Evolutionary conservation across 2,329 filamentous ascomycete genomes (phyloP), one percentile per base, ranked within the genome.

Genomic region (Thermothelomyces thermophilus): DNA sequence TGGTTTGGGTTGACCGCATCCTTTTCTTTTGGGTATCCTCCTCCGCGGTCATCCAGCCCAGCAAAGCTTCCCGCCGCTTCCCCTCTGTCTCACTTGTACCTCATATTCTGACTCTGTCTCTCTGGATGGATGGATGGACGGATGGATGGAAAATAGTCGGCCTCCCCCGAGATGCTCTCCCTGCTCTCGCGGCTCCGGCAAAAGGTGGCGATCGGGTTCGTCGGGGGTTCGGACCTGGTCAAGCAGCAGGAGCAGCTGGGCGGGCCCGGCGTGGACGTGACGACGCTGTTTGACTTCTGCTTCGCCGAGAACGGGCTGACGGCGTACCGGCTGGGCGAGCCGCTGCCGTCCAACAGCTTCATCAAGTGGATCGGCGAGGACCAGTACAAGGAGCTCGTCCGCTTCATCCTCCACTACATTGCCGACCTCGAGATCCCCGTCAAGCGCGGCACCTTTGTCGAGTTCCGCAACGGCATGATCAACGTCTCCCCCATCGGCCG

Each of bases 201-300:
- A 67, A 90, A 93, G 69, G 85, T 87, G 64, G 87, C 89, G 62
- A 89, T 95, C 64, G 90, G 90, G 61, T 95, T 82, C 72, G 90
- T 97, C 54, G 93, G 93, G 63, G 93, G 93, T 66, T 93, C 87
- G 62, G 86, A 97, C 76, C 80, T 95, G 56, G 73, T 70, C 67
- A 97, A 98, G 76, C 93, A 97, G 72, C 89, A 97, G 71, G 93
- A 97, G 71, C 91, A 97, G 73, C 80, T 97, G 55, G 90, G 90
- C 66, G 77, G 80, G 3, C 67, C 79, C 22, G 72, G 77, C 51
- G 68, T 71, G 24, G 77, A 84, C 60, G 91, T 97, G 54, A 90
- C 83, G 46, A 75, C 81, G 55, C 83, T 97, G 63, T 98, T 98
- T 75, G 93, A 98, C 76, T 98, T 88, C 74, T 93, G 86, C 80